Evolutionary conservation across 2,329 filamentous ascomycete species (phyloP), one percentile per base, ranked within the genome.

Genomic region (Diaporthe australafricana): DNA sequence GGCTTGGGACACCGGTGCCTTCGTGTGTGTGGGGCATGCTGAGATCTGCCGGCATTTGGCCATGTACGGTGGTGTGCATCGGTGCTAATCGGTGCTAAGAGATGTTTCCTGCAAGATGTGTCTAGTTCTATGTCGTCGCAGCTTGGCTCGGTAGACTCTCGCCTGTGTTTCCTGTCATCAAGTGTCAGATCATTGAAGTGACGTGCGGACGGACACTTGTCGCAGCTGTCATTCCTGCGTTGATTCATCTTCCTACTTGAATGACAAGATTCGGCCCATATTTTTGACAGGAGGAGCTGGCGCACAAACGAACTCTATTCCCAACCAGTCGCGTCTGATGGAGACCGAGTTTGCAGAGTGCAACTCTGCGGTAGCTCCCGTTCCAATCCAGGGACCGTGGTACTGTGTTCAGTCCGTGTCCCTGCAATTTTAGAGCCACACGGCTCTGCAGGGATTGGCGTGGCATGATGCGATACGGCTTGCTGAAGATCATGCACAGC

Each of bases 401-500:
- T 8, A 25, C 7, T 27, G 30, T 38, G 60, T 11, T 12, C 2
- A n/a, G 60, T 27, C 38, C 60, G 60, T 65, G 60, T 50, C 60
- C 60, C 8, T 65, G 45, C 27, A 12, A 35, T 25, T 48, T 14
- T 7, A 65, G 30, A 65, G 45, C 32, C 12, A 5, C 20, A 50
- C 50, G 60, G 30, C 60, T 50, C n/a, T 38, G 16, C 60, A 65
- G 60, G 60, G 60, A 38, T 65, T 38, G 45, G 60, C 14, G 45
- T 17, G 50, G 60, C 12, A 35, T 65, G 60, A 65, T 65, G 60
- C 45, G 60, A 65, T 65, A 50, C 60, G 60, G 45, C 60, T 65
- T 63, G 60, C 40, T 65, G 60, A 47, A 65, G 60, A 65, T 65
- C 60, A 65, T 20, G 60, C 60, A 65, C n/a, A 27, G 60, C 45